Percentiles rank a stretch among this genome's conserved stretches.
Conservation (phyloP, 2,329 filamentous ascomycete species). For the Colletotrichum shisoi region DNA sequence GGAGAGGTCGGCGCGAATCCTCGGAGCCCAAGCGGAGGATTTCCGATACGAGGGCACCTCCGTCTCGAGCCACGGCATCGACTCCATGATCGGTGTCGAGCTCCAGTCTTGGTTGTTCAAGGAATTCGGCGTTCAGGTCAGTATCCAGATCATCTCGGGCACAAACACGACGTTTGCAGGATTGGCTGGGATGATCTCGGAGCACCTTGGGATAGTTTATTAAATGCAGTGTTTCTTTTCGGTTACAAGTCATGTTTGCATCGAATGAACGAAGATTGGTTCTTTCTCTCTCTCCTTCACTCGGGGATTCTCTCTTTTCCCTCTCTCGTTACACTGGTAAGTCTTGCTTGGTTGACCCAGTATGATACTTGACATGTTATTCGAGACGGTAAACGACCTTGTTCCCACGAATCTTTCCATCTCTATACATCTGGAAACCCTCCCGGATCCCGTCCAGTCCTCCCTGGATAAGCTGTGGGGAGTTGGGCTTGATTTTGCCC, state of each 20-base stretch:
- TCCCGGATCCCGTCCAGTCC: background rate
- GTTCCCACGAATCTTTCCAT: constrained; percentile 2
- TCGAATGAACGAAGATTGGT: background rate
- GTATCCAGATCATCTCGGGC: background rate
- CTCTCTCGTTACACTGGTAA: background rate
- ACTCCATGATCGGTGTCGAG: constrained; percentile 1
- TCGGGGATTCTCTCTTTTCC: background rate
- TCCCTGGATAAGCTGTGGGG: constrained; percentile 1
- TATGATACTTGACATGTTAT: background rate
- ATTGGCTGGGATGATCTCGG: background rate
- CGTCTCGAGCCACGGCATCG: background rate
- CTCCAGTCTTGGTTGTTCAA: constrained; percentile 2
- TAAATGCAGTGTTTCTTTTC: background rate
- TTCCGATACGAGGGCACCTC: background rate
- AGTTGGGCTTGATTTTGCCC: constrained; percentile 1
- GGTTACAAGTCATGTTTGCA: background rate
- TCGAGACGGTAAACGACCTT: background rate
- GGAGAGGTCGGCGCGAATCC: constrained; percentile 1
- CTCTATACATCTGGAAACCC: constrained; percentile 2
- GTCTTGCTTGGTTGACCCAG: background rate
- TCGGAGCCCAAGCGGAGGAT: background rate
- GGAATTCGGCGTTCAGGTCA: constrained; percentile 1
- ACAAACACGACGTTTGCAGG: background rate
- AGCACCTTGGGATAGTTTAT: constrained; percentile 1
- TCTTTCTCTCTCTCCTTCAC: background rate